phyloP scores from a whole-genome alignment of 176 grass and related monocot genomes.

The Aegilops speltoides region DNA sequence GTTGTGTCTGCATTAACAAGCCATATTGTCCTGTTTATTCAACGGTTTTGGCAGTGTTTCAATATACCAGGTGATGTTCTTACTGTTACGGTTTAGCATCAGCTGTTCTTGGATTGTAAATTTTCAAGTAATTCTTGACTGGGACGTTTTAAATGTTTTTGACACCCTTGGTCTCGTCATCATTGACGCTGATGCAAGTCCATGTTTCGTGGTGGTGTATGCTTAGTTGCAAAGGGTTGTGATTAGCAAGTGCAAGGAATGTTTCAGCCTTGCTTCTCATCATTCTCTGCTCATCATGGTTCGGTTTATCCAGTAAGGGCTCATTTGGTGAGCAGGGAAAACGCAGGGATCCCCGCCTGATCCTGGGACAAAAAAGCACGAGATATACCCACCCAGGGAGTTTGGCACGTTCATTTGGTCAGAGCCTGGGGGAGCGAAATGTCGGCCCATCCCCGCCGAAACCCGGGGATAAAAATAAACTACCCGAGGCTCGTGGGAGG shows the following conservation, averaged over 20 bases:
- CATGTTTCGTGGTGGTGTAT: neutral
- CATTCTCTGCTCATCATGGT: neutral
- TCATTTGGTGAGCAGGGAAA: no score
- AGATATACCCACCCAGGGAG: no score
- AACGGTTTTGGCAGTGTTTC: slow-evolving; percentile 10
- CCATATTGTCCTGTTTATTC: neutral
- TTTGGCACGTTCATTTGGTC: no score
- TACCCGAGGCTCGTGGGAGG: no score
- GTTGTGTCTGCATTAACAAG: slow-evolving; percentile 25
- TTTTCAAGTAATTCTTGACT: neutral
- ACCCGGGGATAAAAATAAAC: no score
- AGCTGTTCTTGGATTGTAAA: neutral
- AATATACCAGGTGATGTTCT: slow-evolving; percentile 12
- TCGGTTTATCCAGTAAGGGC: neutral
- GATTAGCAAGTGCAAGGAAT: neutral
- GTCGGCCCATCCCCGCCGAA: no score
- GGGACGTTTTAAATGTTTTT: neutral
- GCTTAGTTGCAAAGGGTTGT: neutral
- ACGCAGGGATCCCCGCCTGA: no score
- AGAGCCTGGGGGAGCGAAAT: no score
- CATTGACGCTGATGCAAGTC: neutral
- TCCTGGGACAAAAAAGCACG: no score
- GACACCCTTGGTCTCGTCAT: neutral
- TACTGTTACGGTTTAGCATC: neutral
- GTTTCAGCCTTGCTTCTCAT: neutral